These are phyloP conservation scores for Takakia lepidozioides DNA, from an alignment of 225 moss, liverwort and hornwort species.

Conservation along the genomic window DNA sequence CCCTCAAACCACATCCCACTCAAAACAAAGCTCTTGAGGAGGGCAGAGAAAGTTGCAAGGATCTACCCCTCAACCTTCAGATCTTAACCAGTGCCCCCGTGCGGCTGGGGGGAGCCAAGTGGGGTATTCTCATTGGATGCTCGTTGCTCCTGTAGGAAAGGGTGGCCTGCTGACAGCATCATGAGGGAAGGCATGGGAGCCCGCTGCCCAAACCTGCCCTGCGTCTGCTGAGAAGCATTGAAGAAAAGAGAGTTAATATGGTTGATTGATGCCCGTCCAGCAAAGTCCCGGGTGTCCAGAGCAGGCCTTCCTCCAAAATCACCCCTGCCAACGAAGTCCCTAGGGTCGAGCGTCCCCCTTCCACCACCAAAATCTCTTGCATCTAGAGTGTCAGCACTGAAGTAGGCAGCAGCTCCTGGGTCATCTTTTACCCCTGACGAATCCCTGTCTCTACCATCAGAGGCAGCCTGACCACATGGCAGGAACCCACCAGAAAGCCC, in stretches of 20 bases:
- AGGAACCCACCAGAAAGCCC: conserved; percentile 66
- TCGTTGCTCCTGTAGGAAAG: conserved; percentile 92
- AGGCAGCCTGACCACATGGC: conserved; percentile 34
- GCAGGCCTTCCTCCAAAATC: conserved; percentile 8
- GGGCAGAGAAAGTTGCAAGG: no score
- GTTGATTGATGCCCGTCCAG: conserved; percentile 20
- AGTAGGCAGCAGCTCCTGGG: conserved; percentile 68
- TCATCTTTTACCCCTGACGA: conserved; percentile 52
- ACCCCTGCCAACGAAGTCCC: no score
- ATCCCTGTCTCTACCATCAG: conserved; percentile 58
- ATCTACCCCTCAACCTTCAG: no score
- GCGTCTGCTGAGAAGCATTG: conserved; percentile 45
- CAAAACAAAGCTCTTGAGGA: no score
- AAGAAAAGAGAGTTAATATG: conserved; percentile 84
- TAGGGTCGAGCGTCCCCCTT: conserved; percentile 22
- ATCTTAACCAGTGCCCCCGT: conserved; percentile 61
- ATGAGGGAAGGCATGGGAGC: conserved; percentile 70
- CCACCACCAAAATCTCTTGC: conserved; percentile 59
- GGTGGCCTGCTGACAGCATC: conserved; percentile 72
- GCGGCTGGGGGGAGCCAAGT: conserved; percentile 81
- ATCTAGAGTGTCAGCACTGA: conserved; percentile 90
- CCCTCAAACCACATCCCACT: no score
- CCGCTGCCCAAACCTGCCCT: conserved; percentile 57
- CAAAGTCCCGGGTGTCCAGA: conserved; percentile 34
- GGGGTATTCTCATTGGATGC: conserved; percentile 97